Base-by-base conservation (phyloP, 2,329 filamentous ascomycete genomes). In the Trichophyton benhamiae region DNA sequence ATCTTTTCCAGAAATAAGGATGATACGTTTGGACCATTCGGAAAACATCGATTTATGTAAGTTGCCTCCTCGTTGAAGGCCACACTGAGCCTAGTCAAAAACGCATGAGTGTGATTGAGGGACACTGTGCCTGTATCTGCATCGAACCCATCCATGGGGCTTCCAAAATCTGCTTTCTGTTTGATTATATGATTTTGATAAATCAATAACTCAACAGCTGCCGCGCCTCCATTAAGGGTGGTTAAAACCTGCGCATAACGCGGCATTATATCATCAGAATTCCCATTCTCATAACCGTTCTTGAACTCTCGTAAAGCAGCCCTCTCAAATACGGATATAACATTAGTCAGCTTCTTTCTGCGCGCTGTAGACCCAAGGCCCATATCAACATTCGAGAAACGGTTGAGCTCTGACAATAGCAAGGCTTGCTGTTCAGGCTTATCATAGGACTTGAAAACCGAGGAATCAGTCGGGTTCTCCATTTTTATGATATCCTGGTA, bases 301-400 rank as follows among this genome's bases (percentile, higher is more conserved):
- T 95, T 88, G 67, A 99, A 99, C 72, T 99, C 94, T 57, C 88
- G 83, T 59, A 96, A 76, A 2, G 95, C 91, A 2, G 91, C 91
- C 61, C 87, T 91, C 75, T 97, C 92, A 68, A 99, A 99, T 63
- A 94, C 86, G 42, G 82, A 82, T 66, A 87, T 83, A 82, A 95
- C 91, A 25, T 80, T 82, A 42, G 83, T 78, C 20, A 99, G 77
- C 69, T 87, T 88, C 64, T 87, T 84, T 68, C 88, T 83, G 49
- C 92, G 80, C 66, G 84, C 80, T 57, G 77, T 74, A 79, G 87
- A 91, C 1, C 90, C 91, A 62, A 87, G 78, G 0, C 89, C 81
- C 77, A 83, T 88, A 72, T 99, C 94, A 69, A 88, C 90, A 68
- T 84, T 85, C 8, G 87, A 80, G 73, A 99, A 99, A 0, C 79